Evolutionary conservation across 208 protist genomes (phyloP).

Genomic region (Trypanosoma brucei): DNA sequence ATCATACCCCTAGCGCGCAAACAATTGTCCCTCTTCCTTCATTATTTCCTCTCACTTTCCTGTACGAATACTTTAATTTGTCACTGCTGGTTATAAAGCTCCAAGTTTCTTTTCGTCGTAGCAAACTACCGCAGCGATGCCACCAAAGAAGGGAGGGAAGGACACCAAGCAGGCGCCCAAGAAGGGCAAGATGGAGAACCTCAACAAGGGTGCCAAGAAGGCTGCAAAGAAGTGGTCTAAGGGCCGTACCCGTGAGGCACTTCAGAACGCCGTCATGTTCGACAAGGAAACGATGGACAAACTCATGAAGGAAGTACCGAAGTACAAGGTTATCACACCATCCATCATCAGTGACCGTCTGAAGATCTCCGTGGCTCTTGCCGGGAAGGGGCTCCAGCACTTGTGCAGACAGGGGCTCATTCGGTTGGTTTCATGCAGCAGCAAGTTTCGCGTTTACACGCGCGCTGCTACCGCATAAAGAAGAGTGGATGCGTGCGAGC

Average conservation of each 20-base stretch:
- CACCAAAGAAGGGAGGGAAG: slow-evolving; percentile 52
- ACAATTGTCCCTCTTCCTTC: background rate
- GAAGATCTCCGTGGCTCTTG: slow-evolving; percentile 84
- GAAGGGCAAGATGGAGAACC: slow-evolving; percentile 56
- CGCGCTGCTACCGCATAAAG: slow-evolving; percentile 33
- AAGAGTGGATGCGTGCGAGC: background rate
- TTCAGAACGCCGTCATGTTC: slow-evolving; percentile 90
- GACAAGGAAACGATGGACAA: slow-evolving; percentile 85
- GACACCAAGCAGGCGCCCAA: slow-evolving; percentile 30
- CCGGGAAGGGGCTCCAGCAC: slow-evolving; percentile 81
- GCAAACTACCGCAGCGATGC: slow-evolving; percentile 24
- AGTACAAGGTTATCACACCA: slow-evolving; percentile 91
- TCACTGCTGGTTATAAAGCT: slow-evolving; percentile 14
- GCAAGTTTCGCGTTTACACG: slow-evolving; percentile 81
- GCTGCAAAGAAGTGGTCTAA: slow-evolving; percentile 93
- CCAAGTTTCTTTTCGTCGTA: slow-evolving; percentile 3
- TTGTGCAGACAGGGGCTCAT: slow-evolving; percentile 83
- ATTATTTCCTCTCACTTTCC: slow-evolving; percentile 4
- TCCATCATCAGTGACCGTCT: slow-evolving; percentile 87
- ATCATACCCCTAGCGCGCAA: background rate
- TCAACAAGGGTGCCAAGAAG: slow-evolving; percentile 76
- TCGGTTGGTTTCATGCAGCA: slow-evolving; percentile 68
- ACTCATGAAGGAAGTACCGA: slow-evolving; percentile 85
- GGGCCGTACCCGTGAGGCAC: slow-evolving; percentile 81
- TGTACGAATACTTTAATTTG: slow-evolving; percentile 8